phyloP scores from a whole-genome alignment of 352 stramenopile species.

The Chrysophaeum taylorii region DNA sequence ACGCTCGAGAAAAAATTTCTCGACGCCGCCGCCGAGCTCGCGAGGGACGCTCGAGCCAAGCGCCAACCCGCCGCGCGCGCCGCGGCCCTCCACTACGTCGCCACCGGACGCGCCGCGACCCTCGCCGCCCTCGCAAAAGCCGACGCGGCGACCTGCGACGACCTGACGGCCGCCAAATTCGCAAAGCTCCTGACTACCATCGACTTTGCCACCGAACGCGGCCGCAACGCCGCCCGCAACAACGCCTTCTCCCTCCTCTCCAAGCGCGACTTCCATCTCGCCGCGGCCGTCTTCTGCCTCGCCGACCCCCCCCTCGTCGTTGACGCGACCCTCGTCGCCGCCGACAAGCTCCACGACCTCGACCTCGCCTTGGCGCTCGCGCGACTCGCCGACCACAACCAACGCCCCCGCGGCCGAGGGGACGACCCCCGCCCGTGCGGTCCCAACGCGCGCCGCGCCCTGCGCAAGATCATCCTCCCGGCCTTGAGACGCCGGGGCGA shows the following conservation, averaged over 20 bases:
- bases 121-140: background rate
- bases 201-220: slow-evolving; percentile 47
- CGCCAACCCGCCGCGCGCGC: no score
- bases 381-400: background rate
- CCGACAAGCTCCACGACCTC: background rate
- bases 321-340: background rate
- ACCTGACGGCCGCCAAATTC: slow-evolving; percentile 32
- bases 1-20: no score
- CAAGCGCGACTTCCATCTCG: slow-evolving; percentile 76
- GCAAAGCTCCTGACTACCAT: slow-evolving; percentile 47
- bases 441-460: background rate
- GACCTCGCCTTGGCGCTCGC: background rate
- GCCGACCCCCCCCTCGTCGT: slow-evolving; percentile 71
- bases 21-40: no score
- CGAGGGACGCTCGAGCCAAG: no score
- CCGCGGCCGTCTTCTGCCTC: slow-evolving; percentile 80
- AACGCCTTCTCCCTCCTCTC: slow-evolving; percentile 85
- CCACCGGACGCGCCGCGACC: background rate
- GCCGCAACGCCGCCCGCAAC: slow-evolving; percentile 66
- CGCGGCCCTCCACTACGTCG: slow-evolving; percentile 1
- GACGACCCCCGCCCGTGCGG: background rate
- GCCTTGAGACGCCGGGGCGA: background rate
- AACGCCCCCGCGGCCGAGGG: background rate
- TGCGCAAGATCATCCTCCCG: background rate
- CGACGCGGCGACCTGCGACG: background rate